phyloP scores from a whole-genome alignment of 306 rosid species.

The Vicia sativa region DNA sequence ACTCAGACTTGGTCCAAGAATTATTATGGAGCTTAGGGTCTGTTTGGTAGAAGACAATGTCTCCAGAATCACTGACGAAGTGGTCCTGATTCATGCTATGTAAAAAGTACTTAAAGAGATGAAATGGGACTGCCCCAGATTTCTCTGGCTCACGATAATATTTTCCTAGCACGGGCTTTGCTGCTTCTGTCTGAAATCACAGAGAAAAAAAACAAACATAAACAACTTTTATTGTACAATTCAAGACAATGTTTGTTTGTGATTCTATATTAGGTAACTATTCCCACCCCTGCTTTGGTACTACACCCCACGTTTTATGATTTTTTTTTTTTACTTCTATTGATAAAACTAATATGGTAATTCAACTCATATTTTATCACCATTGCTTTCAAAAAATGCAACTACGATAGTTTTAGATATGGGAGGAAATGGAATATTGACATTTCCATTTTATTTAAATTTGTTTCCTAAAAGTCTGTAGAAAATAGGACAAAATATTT shows the following conservation, averaged over 20 bases:
- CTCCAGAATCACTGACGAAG: conserved; percentile 78
- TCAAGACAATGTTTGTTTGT: neutral
- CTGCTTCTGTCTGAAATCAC: conserved; percentile 71
- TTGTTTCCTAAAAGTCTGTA: too few relatives aligned
- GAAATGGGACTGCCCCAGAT: conserved; percentile 78
- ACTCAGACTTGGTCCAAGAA: conserved; percentile 47
- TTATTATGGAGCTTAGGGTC: conserved; percentile 51
- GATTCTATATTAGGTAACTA: neutral
- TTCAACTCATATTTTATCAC: too few relatives aligned
- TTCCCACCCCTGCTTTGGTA: neutral
- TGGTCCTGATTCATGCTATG: conserved; percentile 74
- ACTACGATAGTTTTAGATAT: too few relatives aligned
- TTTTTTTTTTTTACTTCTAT: too few relatives aligned
- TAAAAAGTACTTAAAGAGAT: conserved; percentile 63
- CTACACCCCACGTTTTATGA: neutral
- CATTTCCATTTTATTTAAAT: too few relatives aligned
- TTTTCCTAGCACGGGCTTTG: conserved; percentile 74
- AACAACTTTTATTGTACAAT: neutral
- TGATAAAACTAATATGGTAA: too few relatives aligned
- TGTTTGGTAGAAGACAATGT: conserved; percentile 70
- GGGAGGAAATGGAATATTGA: too few relatives aligned
- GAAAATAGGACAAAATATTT: too few relatives aligned
- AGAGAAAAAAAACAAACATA: neutral
- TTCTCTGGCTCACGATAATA: conserved; percentile 87
- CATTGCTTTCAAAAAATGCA: too few relatives aligned